Evolutionary conservation across 1,284 basidiomycete genomes (phyloP), one percentile per base, ranked within the genome.

Genomic region (Rhodofomes roseus): DNA sequence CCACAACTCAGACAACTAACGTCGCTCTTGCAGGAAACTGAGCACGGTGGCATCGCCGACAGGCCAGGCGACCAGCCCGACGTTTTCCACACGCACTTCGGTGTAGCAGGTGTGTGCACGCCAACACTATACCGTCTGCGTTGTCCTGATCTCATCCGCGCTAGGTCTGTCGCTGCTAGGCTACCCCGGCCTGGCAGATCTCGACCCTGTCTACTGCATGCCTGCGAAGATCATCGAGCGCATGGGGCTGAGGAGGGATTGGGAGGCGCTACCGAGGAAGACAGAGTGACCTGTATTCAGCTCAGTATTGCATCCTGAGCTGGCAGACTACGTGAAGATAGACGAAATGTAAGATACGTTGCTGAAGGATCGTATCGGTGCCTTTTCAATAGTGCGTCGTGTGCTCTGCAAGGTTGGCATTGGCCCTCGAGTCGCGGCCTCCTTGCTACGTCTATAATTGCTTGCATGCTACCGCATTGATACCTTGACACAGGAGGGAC

Each of bases 171-270:
- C 94, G 0, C 77, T 98, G 9, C 79, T 98, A 7, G 93, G 93
- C n/a, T 96, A 95, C 70, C 87, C 91, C 0, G 90, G 86, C 0
- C 74, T 98, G 22, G 79, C 84, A 36, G 89, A 92, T 64, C 78
- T 98, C 27, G 96, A 98, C 72, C 96, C 96, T 0, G 89, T 98
- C 22, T 98, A 96, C 72, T 98, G 96, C 76, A 95, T 99, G 93
- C 96, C 96, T 1, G 88, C 89, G 1, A 71, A 74, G 3, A 70
- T 95, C 12, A 95, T 93, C 25, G 84, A 90, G 69, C 74, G 73
- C 60, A 79, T 76, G 68, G 92, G 90, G 0, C 76, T 95, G 58
- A 76, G 79, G 62, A 92, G 89, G 68, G 80, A 74, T 2, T 92
- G 90, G 89, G 77, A 81, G 64, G 86, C 82, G 25, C 75, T 92